phyloP scores from a whole-genome alignment of 176 grass and related monocot species.

The Olyra latifolia region DNA sequence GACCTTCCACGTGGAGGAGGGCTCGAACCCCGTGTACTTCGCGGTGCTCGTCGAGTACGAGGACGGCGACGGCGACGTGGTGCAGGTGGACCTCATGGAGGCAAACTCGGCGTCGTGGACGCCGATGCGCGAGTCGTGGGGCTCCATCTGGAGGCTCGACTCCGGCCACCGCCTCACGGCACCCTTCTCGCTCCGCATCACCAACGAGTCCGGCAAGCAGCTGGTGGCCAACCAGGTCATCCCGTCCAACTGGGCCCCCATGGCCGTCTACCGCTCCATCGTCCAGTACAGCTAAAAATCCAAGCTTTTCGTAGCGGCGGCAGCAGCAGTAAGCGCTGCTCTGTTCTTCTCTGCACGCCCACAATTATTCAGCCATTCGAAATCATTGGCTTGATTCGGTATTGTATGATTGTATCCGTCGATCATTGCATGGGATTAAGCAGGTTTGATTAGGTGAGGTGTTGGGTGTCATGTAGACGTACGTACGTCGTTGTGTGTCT shows the following conservation, averaged over 20 bases:
- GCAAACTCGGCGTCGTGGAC: constrained; percentile 52
- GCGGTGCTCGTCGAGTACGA: constrained; percentile 67
- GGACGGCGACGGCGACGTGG: constrained; percentile 64
- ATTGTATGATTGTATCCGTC: background rate
- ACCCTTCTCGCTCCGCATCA: constrained; percentile 76
- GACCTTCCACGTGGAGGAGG: constrained; percentile 73
- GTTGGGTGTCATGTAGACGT: constrained; percentile 4
- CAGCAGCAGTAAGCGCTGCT: background rate
- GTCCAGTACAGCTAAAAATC: constrained; percentile 38
- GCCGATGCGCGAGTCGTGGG: constrained; percentile 65
- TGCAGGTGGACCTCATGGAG: constrained; percentile 71
- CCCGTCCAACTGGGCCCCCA: constrained; percentile 65
- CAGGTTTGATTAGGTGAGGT: constrained; percentile 9
- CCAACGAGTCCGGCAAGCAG: constrained; percentile 50
- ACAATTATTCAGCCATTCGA: background rate
- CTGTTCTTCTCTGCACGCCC: too few species aligned
- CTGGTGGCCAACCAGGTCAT: constrained; percentile 67
- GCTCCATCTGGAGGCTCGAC: constrained; percentile 69
- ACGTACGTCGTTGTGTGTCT: constrained; percentile 9
- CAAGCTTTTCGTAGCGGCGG: background rate
- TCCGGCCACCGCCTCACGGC: constrained; percentile 45
- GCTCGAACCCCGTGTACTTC: constrained; percentile 71
- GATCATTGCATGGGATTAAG: background rate
- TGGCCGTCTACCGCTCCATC: constrained; percentile 51
- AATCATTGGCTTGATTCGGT: constrained; percentile 24